Percentiles rank a stretch among this genome's conserved stretches.
Evolutionary conservation across 768 basidiomycete genomes (phyloP).

Genomic region (Suillus subaureus): DNA sequence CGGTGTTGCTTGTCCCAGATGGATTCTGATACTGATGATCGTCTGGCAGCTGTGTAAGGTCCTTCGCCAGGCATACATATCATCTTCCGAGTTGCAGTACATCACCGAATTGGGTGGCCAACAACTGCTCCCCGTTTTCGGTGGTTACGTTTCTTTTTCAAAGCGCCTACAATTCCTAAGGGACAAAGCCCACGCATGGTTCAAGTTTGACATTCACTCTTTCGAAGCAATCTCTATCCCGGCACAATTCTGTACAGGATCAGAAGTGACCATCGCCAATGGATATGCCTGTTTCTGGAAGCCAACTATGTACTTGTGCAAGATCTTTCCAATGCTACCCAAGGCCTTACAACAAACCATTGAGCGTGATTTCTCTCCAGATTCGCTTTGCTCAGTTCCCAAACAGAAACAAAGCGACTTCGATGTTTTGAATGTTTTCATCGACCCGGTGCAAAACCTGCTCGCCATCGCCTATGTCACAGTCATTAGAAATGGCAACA

Average conservation of each 20-base stretch:
- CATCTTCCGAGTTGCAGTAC: not conserved
- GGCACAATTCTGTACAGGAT: not conserved
- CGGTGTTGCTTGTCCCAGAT: not conserved
- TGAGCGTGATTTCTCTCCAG: not conserved
- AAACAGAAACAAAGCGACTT: not conserved
- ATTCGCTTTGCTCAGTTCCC: not conserved
- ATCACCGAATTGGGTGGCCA: not conserved
- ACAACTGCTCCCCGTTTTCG: not conserved
- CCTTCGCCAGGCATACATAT: not conserved
- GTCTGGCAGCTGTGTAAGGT: not conserved
- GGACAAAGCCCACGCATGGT: not conserved
- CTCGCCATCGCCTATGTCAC: not conserved
- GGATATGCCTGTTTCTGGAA: constrained; percentile 1
- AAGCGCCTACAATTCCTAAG: not conserved
- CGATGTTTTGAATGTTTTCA: not conserved
- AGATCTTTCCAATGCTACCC: not conserved
- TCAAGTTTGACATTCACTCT: not conserved
- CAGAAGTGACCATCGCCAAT: not conserved
- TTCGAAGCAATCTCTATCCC: not conserved
- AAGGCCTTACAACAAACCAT: not conserved
- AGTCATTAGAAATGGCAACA: not conserved
- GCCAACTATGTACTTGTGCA: not conserved
- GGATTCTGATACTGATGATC: not conserved
- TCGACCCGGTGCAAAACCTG: not conserved
- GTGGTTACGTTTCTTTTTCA: not conserved